phyloP scores from a whole-genome alignment of 2,329 filamentous ascomycete genomes.

The Fusarium sacchari region DNA sequence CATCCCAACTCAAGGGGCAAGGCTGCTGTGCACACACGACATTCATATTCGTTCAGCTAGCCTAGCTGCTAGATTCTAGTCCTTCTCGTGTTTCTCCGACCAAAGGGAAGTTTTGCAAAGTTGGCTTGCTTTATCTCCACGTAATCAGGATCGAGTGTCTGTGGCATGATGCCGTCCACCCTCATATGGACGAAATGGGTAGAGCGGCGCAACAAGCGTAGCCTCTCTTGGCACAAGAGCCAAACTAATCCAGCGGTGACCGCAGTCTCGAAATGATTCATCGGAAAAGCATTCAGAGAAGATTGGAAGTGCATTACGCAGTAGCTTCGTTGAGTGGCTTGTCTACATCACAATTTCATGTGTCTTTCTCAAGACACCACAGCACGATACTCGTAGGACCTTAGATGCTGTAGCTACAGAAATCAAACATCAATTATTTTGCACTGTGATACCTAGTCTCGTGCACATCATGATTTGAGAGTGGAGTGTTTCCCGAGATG shows the following conservation, averaged over 20 bases:
- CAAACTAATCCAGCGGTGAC: accelerated
- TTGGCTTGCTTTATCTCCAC: accelerated
- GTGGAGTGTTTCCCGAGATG: neutral
- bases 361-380: neutral
- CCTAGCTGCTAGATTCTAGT: neutral
- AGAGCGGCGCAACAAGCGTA: accelerated
- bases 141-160: neutral
- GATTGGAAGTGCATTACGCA: no score
- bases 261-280: neutral
- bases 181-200: neutral
- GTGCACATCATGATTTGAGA: neutral
- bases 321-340: accelerated
- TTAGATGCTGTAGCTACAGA: neutral
- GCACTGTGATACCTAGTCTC: neutral
- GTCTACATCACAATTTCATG: neutral
- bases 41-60: neutral
- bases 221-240: accelerated
- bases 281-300: neutral
- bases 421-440: accelerated
- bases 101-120: neutral
- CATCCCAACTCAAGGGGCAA: neutral
- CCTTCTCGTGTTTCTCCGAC: accelerated
- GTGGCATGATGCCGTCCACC: neutral
- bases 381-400: accelerated
- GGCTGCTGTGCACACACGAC: neutral